Base-by-base conservation (phyloP, 164 flowering plant species). In the Umbilicus rupestris region DNA sequence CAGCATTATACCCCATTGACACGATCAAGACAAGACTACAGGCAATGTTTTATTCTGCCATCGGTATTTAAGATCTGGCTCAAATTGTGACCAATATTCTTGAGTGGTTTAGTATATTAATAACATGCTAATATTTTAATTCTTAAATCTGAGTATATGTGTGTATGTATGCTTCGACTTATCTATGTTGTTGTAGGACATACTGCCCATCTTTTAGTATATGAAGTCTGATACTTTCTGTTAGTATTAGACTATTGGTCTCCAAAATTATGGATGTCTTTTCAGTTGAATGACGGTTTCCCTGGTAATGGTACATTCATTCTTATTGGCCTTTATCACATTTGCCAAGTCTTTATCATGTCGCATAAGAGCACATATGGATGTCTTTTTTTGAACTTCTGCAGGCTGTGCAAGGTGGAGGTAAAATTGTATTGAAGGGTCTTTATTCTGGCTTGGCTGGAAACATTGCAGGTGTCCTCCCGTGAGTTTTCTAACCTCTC, bases 1-100 rank as follows among this genome's bases (percentile, higher is more conserved):
- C 94, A 52, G 89, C 89, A 70, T 75, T 93, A 65, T 93, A 93
- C 74, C 98, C 98, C 17, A 86, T 93, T 72, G 98, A 93, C 74
- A 93, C 98, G 5, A 87, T 93, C 73, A 93, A 93, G 74, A 93
- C 97, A 68, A 80, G 98, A 64, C 84, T 93, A 42, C 98, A 93
- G 93, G 98, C 80, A 80, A 75, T 84, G 26, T 33, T 35, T 3
- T 63, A 35, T 20, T 63, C 6, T 63, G 33, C 6, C n/a, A 16
- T 30, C 17, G 9, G 5, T 30, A 1, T 30, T 9, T 29, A 14
- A 6, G 4, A 30, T n/a, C 22, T 22, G 6, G 19, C 24, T 19
- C 37, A 35, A 35, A 35, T 35, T 35, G 7, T 5, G 37, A 35
- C 37, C 37, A 1, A 35, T 35, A 0, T 0, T 1, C 37, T 5